Conservation (phyloP, 345 rosid genomes). For the Rubroshorea leprosula region DNA sequence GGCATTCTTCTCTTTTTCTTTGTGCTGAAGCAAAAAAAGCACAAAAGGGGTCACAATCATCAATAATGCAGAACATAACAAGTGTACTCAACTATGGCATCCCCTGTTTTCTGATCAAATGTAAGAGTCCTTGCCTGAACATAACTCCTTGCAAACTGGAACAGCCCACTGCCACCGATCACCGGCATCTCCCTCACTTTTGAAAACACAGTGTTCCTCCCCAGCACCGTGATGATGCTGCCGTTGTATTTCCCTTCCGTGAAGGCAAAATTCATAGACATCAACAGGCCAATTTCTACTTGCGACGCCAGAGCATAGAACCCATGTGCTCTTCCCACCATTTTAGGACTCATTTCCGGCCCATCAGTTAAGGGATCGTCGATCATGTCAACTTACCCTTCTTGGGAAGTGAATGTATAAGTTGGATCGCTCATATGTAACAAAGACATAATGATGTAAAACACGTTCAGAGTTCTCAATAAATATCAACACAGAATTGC, state of each 20-base stretch:
- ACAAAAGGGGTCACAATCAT: too few species aligned
- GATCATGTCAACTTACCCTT: slow-evolving; percentile 26
- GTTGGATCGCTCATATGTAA: too few species aligned
- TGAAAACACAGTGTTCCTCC: slow-evolving; percentile 33
- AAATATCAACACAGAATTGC: too few species aligned
- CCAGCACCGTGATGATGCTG: slow-evolving; percentile 37
- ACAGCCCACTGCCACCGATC: slow-evolving; percentile 55
- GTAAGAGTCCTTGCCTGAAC: slow-evolving; percentile 38
- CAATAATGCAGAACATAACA: slow-evolving; percentile 35
- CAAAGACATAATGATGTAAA: too few species aligned
- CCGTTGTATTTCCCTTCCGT: slow-evolving; percentile 41
- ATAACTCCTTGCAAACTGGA: slow-evolving; percentile 59
- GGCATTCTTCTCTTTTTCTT: too few species aligned
- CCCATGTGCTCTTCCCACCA: slow-evolving; percentile 44
- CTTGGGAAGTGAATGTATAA: too few species aligned
- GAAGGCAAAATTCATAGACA: slow-evolving; percentile 45
- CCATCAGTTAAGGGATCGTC: slow-evolving; percentile 37
- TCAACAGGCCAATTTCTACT: slow-evolving; percentile 25
- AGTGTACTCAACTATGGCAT: slow-evolving; percentile 39
- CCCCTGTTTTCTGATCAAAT: slow-evolving; percentile 23
- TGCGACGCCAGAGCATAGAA: slow-evolving; percentile 27
- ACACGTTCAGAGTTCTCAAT: too few species aligned
- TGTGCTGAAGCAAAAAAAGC: too few species aligned
- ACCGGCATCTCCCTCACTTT: slow-evolving; percentile 56
- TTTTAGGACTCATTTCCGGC: slow-evolving; percentile 28